Evolutionary conservation across 306 rosid genomes (phyloP), one percentile per base, ranked within the genome.

Genomic region (Trifolium fragiferum): DNA sequence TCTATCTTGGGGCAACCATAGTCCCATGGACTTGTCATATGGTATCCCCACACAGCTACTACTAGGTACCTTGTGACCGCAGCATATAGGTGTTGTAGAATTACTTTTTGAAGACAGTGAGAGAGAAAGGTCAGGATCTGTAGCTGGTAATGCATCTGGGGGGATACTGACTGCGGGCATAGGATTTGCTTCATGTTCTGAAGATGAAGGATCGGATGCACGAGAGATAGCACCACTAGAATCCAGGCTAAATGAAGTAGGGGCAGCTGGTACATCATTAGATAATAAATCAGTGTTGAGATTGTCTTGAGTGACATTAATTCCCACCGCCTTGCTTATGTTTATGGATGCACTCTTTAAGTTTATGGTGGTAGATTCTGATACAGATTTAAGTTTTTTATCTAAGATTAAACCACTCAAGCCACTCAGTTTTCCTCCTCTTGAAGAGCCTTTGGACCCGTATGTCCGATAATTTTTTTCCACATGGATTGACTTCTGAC

Each of bases 121-220:
- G 78, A 93, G 97, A 76, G 97, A 93, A 76, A 93, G 98, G 68
- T 90, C 98, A 5, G 86, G 85, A 58, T 86, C 87, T 13, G 89
- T 73, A 61, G 79, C 70, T 32, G 87, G 81, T 75, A 84, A 76
- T 43, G 76, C 70, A 76, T 87, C 72, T 68, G 81, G 80, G 73
- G 81, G 78, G 75, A 68, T 50, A 67, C 76, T 74, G 54, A 27
- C 20, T 2, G 77, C 76, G 6, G 54, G 85, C 57, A 69, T 14
- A 62, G 43, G 27, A 57, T 71, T 78, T 59, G 63, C 77, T 65
- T 62, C 82, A 60, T 61, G 82, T 23, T 65, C 75, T 18, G 80
- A 33, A n/a, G 84, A 65, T 38, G 41, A 62, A 74, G 81, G 27
- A 80, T 38, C 67, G 12, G 68, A 50, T 70, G 88, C 78, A 51